Evolutionary conservation across 176 grass and related monocot genomes (phyloP), one percentile per base, ranked within the genome.

Genomic region (Oryza rufipogon): DNA sequence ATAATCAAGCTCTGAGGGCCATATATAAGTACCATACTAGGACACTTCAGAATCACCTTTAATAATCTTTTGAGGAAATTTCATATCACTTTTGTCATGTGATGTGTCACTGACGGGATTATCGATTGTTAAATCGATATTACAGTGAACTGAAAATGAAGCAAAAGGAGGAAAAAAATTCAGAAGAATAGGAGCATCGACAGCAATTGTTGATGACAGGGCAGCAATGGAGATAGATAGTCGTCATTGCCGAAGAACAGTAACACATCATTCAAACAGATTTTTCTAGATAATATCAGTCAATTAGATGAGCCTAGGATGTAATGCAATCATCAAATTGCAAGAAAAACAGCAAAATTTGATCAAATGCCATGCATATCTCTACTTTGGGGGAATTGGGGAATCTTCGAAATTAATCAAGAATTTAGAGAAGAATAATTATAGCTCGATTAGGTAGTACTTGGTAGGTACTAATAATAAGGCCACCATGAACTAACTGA

Each of bases 11-110:
- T 83, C 75, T 75, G 71, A 38, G 81, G 42, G 17, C 19, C 61
- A 34, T 19, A 30, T 38, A 38, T 38, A 38, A 38, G 39, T 66
- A 61, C 71, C 44, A 48, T 71, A 26, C 32, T 72, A 72, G 11
- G 52, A 75, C 60, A 88, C 36, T 80, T 68, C 75, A 74, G 1
- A 58, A 84, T 74, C 60, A 74, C 75, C 61, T 72, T 78, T 67
- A 84, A 25, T 63, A 23, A 65, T 74, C 17, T 77, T 81, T 22
- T 54, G 8, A 69, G 36, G 82, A 89, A 68, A 81, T 85, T 81
- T 73, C 46, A 33, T 45, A 34, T 86, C 79, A 85, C n/a, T 34
- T 85, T 71, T 81, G 12, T 9, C 66, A 15, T 64, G 25, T 44
- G 66, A 82, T 76, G 74, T 61, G 74, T 61, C 39, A 67, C 56